Base-by-base conservation (phyloP, 108 stramenopile species). In the Skeletonema potamos region DNA sequence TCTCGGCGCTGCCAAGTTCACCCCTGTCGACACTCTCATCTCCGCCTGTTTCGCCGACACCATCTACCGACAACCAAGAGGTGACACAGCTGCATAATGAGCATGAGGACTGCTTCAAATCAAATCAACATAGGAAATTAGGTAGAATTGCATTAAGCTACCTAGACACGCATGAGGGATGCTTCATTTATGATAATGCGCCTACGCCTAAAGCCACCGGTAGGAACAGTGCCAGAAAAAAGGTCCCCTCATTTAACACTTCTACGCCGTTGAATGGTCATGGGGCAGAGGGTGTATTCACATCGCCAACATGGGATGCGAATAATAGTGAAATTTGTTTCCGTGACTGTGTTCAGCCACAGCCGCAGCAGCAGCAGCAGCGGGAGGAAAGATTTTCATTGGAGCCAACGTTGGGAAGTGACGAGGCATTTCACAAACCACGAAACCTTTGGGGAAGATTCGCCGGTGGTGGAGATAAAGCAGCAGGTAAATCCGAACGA, bases 11-110 rank as follows among this genome's bases (percentile, higher is more conserved):
- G 48, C 22, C 48, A 18, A 51, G 48, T n/a, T 51, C 48, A 9
- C 48, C 48, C 8, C 48, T 51, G 48, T 51, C 48, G 34, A 22
- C 66, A 18, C 32, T 36, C n/a, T 9, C 55, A 6, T 67, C 66
- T 34, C 66, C 66, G 10, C 66, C 66, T 6, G 32, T 39, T 20
- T 56, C 54, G 3, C 55, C 56, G 26, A 67, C 34, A 5, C 26
- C 66, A 15, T 56, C 66, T 34, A 29, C 34, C 12, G 29, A 67
- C 54, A 55, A 67, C 22, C 3, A 20, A 2, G 33, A 37, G 26
- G 26, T 26, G 8, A n/a, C 37, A 9, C 58, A 59, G 9, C 62
- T 9, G 26, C 62, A n/a, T 24, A 33, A 12, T 37, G 13, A 62
- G 62, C 62, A 28, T 33, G 62, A 34, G 39, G n/a, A n/a, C n/a